A percentile compares a stretch with the other conserved stretches of the same genome.
Conservation (phyloP, 371 early-diverging fungal species). For the Zancudomyces culisetae region DNA sequence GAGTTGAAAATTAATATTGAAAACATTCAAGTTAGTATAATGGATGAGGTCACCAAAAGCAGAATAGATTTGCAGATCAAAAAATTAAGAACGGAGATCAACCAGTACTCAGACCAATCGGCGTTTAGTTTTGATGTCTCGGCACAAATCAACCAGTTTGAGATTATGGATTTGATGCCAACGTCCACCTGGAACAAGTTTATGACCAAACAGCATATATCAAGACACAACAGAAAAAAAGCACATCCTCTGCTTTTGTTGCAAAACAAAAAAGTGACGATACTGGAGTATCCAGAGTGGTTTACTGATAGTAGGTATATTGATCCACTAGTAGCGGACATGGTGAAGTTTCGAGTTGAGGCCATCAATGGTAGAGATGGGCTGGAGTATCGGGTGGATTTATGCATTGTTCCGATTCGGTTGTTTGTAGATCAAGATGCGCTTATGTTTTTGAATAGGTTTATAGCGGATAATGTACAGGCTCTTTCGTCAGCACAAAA, state of each 20-base stretch:
- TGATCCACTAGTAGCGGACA: not conserved
- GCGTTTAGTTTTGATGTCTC: constrained; percentile 13
- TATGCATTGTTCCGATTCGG: constrained; percentile 54
- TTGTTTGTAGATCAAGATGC: constrained; percentile 90
- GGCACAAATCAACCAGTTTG: constrained; percentile 13
- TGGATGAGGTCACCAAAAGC: too few species aligned
- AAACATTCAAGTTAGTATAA: too few species aligned
- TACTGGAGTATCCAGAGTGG: not conserved
- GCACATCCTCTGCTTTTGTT: not conserved
- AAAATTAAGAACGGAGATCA: constrained; percentile 16
- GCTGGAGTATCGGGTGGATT: constrained; percentile 19
- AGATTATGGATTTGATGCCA: constrained; percentile 20
- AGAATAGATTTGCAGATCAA: constrained; percentile 14
- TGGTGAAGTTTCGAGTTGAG: constrained; percentile 7
- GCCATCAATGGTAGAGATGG: constrained; percentile 7
- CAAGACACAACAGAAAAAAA: constrained; percentile 14
- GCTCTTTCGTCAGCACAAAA: not conserved
- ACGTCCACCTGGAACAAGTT: constrained; percentile 24
- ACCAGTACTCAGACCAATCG: constrained; percentile 13
- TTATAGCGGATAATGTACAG: constrained; percentile 30
- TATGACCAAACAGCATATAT: constrained; percentile 19
- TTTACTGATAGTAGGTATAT: not conserved
- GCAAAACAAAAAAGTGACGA: not conserved
- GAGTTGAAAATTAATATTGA: too few species aligned
- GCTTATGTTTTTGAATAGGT: constrained; percentile 56